A percentile compares a stretch with the other conserved stretches of the same genome.
These are phyloP conservation scores for Exophiala lecanii-corni DNA, from an alignment of 2,329 filamentous ascomycete genomes.

Conservation along the genomic window DNA sequence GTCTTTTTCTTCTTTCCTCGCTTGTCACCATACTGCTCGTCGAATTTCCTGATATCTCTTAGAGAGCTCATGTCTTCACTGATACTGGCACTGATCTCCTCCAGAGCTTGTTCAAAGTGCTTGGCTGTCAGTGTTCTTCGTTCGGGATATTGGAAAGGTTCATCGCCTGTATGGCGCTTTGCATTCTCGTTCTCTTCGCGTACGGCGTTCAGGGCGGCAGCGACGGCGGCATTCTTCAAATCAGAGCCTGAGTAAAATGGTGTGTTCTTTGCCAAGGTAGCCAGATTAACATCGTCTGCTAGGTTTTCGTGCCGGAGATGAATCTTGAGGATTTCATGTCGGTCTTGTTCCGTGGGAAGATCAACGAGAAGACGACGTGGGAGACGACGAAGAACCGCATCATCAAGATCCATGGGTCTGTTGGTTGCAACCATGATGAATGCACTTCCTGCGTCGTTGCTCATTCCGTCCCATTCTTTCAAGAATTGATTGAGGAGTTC, in stretches of 20 bases:
- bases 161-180: conserved; percentile 20
- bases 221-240: conserved; percentile 48
- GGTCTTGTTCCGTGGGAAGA: conserved; percentile 43
- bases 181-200: conserved; percentile 41
- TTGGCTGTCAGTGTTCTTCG: conserved; percentile 59
- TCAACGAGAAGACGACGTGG: conserved; percentile 47
- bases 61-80: conserved; percentile 89
- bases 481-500: conserved; percentile 97
- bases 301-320: conserved; percentile 46
- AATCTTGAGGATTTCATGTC: conserved; percentile 45
- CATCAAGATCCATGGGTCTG: conserved; percentile 85
- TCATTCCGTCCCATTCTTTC: conserved; percentile 93
- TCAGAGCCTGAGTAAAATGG: conserved; percentile 50
- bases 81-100: conserved; percentile 87
- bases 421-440: conserved; percentile 99
- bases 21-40: conserved; percentile 87
- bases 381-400: conserved; percentile 48
- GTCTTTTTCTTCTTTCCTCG: conserved; percentile 61
- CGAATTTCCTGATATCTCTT: conserved; percentile 85
- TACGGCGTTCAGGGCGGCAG: conserved; percentile 47
- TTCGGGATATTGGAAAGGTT: conserved; percentile 59
- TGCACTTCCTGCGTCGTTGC: conserved; percentile 60
- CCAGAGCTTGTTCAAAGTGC: conserved; percentile 82
- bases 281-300: conserved; percentile 38
- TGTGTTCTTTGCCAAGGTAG: conserved; percentile 42